Evolutionary conservation across 2,329 filamentous ascomycete species (phyloP).

Genomic region (Epichloe typhina): DNA sequence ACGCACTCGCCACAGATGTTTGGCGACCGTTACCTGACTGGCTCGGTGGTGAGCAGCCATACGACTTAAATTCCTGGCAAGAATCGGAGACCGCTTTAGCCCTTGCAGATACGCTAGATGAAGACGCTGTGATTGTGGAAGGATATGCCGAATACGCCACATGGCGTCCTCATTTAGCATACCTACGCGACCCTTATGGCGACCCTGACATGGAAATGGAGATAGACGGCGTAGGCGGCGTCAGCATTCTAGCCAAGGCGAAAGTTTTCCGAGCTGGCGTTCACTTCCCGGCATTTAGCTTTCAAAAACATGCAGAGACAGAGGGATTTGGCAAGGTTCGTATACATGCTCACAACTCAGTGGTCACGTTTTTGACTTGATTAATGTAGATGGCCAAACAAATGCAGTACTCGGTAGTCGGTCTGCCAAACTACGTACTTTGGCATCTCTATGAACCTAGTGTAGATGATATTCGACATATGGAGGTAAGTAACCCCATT

Average conservation of each 20-base stretch:
- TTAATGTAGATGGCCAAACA: slow-evolving; percentile 74
- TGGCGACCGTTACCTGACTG: slow-evolving; percentile 98
- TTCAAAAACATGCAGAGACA: slow-evolving; percentile 96
- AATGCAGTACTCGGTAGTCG: slow-evolving; percentile 92
- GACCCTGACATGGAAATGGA: slow-evolving; percentile 99
- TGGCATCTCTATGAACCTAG: slow-evolving; percentile 99
- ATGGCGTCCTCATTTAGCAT: slow-evolving; percentile 93
- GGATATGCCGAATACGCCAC: slow-evolving; percentile 98
- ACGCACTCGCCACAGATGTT: slow-evolving; percentile 49
- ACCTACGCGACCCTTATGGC: slow-evolving; percentile 89
- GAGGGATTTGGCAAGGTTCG: slow-evolving; percentile 95
- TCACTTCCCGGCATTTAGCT: slow-evolving; percentile 96
- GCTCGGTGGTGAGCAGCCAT: slow-evolving; percentile 96
- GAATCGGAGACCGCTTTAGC: slow-evolving; percentile 94
- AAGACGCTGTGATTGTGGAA: slow-evolving; percentile 97
- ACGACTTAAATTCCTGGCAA: slow-evolving; percentile 98
- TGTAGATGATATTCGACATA: slow-evolving; percentile 90
- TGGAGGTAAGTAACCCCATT: slow-evolving; percentile 50
- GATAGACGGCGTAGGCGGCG: slow-evolving; percentile 92
- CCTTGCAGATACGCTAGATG: slow-evolving; percentile 85
- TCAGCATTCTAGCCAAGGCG: slow-evolving; percentile 93
- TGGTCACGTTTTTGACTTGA: background rate
- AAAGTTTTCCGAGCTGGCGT: slow-evolving; percentile 89
- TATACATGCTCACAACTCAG: background rate
- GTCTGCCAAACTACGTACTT: slow-evolving; percentile 92